phyloP scores from a whole-genome alignment of 306 rosid species.

The Fragaria nilgerrensis region DNA sequence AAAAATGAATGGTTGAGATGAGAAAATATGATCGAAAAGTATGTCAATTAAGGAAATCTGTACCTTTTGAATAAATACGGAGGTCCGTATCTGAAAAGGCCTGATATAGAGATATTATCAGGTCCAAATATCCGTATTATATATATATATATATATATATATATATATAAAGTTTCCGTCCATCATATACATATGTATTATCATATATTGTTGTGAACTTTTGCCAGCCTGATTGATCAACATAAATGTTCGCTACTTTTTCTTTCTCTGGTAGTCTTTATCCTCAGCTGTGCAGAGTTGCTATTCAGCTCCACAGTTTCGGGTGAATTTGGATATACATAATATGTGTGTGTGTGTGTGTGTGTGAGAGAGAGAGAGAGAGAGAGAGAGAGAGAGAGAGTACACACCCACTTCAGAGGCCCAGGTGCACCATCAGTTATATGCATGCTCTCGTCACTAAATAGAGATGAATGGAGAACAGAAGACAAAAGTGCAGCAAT shows the following conservation, averaged over 20 bases:
- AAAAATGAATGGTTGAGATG: too few species aligned
- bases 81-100: too few species aligned
- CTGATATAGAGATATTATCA: too few species aligned
- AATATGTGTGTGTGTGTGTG: too few species aligned
- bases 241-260: background rate
- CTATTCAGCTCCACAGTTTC: background rate
- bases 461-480: constrained; percentile 75
- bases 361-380: constrained; percentile 28
- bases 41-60: too few species aligned
- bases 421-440: constrained; percentile 56
- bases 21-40: too few species aligned
- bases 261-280: background rate
- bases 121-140: too few species aligned
- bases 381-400: constrained; percentile 32
- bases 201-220: background rate
- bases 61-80: too few species aligned
- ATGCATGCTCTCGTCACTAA: constrained; percentile 82
- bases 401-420: constrained; percentile 91
- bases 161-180: too few species aligned
- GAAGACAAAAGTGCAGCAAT: constrained; percentile 94
- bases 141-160: too few species aligned
- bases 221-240: background rate
- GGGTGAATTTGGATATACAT: background rate
- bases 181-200: too few species aligned
- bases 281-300: background rate